Percentiles rank a stretch among this genome's conserved stretches.
phyloP scores from a whole-genome alignment of 805 yeast species.

The Candida piceae region DNA sequence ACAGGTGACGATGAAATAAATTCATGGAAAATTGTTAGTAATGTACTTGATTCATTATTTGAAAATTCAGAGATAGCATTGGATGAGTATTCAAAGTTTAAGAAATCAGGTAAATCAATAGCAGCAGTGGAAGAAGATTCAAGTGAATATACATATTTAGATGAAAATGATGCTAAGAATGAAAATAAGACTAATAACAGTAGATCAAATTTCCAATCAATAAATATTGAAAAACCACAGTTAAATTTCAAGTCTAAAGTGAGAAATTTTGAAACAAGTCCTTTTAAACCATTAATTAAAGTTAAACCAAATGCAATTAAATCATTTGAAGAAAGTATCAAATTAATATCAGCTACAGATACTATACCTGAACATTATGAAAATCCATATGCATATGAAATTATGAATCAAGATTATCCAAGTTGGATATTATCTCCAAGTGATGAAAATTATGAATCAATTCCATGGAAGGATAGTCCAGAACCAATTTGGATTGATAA shows the following conservation, averaged over 20 bases:
- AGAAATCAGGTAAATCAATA: conserved; percentile 2
- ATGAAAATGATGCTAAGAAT: conserved; percentile 41
- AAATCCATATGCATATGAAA: conserved; percentile 82
- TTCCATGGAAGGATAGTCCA: conserved; percentile 54
- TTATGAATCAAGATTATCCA: conserved; percentile 65
- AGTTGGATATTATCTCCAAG: conserved; percentile 39
- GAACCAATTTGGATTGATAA: conserved; percentile 71
- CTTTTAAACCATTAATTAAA: conserved; percentile 72
- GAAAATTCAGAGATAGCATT: conserved; percentile 73
- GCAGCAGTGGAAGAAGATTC: conserved; percentile 6
- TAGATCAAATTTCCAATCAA: conserved; percentile 7
- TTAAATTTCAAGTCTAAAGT: conserved; percentile 47
- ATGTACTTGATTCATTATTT: conserved; percentile 60
- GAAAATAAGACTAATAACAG: conserved; percentile 5
- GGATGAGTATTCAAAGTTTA: conserved; percentile 37
- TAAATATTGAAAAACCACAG: conserved; percentile 58
- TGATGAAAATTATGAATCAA: conserved; percentile 43
- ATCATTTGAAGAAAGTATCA: conserved; percentile 49
- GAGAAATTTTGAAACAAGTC: conserved; percentile 59
- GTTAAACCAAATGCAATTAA: conserved; percentile 67
- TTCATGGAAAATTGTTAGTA: conserved; percentile 59
- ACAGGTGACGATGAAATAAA: conserved; percentile 31
- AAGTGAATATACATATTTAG: conserved; percentile 42
- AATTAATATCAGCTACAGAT: conserved; percentile 33
- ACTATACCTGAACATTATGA: conserved; percentile 54